phyloP scores from a whole-genome alignment of 495 filamentous ascomycete genomes.

The Pseudoneurospora amorphoporcata region DNA sequence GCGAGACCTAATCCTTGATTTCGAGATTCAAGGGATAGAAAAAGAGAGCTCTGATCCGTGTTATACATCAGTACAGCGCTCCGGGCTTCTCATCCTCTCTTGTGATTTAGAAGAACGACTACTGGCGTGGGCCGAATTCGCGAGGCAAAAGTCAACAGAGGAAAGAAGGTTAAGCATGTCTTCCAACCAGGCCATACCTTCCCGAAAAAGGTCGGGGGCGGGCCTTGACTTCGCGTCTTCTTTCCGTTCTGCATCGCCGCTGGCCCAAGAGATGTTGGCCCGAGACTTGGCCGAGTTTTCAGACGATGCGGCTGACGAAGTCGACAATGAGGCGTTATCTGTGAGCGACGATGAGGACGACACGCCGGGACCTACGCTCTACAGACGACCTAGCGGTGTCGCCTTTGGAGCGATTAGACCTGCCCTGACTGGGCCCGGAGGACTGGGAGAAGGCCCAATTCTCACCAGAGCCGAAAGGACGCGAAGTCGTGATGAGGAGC shows the following conservation, averaged over 20 bases:
- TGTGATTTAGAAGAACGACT: neutral
- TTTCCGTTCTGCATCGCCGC: constrained; percentile 47
- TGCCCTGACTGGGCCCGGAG: constrained; percentile 16
- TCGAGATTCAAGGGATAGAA: neutral
- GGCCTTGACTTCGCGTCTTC: constrained; percentile 17
- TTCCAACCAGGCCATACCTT: neutral
- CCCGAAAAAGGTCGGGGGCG: neutral
- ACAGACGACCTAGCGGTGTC: constrained; percentile 59
- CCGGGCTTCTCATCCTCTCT: neutral
- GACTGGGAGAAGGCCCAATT: constrained; percentile 25
- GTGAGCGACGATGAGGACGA: constrained; percentile 23
- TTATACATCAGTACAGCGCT: neutral
- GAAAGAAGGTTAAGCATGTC: neutral
- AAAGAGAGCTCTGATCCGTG: neutral
- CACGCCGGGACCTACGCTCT: constrained; percentile 53
- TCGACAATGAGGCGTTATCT: constrained; percentile 24
- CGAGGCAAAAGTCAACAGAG: neutral
- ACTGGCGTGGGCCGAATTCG: neutral
- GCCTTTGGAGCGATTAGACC: constrained; percentile 48
- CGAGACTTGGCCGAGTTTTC: constrained; percentile 54
- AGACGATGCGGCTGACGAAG: constrained; percentile 40
- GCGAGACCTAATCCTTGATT: neutral
- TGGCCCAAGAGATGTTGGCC: constrained; percentile 59
- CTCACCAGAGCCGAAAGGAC: constrained; percentile 54
- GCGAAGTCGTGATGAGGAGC: constrained; percentile 58